Conservation (phyloP, 192 early-diverging fungal species). For the Allomyces arbusculus region DNA sequence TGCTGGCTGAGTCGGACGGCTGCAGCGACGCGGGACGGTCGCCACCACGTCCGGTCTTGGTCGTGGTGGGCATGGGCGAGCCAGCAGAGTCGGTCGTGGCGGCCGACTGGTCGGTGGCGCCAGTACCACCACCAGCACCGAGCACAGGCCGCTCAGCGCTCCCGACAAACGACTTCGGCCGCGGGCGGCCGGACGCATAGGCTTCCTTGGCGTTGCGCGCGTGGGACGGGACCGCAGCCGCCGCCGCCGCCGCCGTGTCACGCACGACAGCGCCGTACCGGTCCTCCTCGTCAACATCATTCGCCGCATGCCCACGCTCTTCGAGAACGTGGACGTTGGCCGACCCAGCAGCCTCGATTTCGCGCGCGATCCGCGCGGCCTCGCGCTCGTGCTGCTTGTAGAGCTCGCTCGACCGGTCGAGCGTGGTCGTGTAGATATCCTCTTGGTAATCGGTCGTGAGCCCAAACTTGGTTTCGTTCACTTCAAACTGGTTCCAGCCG, state of each 20-base stretch:
- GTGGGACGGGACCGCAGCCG: neutral
- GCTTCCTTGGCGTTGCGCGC: too few relatives aligned
- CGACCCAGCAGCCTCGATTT: constrained; percentile 58
- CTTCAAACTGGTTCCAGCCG: constrained; percentile 91
- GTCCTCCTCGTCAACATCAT: constrained; percentile 80
- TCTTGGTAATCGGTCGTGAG: constrained; percentile 89
- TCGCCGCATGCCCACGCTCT: constrained; percentile 51
- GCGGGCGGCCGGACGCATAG: too few relatives aligned
- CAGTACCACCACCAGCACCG: too few relatives aligned
- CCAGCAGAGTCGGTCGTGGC: neutral
- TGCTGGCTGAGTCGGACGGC: too few relatives aligned
- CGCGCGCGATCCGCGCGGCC: constrained; percentile 67
- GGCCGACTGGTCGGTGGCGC: too few relatives aligned
- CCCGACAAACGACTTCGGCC: too few relatives aligned
- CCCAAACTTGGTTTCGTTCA: constrained; percentile 83
- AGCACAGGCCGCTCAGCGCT: too few relatives aligned
- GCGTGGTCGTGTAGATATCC: constrained; percentile 83
- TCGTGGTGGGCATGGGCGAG: neutral
- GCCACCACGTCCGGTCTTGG: too few relatives aligned
- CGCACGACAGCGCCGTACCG: constrained; percentile 63
- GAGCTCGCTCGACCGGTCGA: constrained; percentile 63
- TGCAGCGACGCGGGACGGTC: too few relatives aligned
- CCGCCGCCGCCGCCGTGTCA: constrained; percentile 9
- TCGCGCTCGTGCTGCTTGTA: constrained; percentile 73
- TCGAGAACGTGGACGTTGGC: constrained; percentile 75